phyloP scores from a whole-genome alignment of 768 basidiomycete genomes.

The Lactarius hatsudake region DNA sequence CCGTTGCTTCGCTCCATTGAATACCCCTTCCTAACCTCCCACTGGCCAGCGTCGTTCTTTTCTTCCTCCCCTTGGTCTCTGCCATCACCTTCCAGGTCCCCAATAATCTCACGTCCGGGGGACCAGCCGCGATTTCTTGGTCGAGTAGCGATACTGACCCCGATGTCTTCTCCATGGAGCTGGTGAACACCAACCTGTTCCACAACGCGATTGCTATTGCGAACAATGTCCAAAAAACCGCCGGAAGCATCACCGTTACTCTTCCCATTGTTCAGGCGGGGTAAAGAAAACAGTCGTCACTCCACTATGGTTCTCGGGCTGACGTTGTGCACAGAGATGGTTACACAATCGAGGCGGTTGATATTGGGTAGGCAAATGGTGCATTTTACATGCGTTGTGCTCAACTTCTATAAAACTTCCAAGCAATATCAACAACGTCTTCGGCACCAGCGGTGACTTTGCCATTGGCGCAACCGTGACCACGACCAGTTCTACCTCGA shows the following conservation, averaged over 20 bases:
- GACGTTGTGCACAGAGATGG: slow-evolving; percentile 3
- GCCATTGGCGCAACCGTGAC: slow-evolving; percentile 9
- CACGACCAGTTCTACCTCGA: slow-evolving; percentile 5
- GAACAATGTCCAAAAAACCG: slow-evolving; percentile 14
- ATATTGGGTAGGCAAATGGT: slow-evolving; percentile 12
- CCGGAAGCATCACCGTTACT: background rate
- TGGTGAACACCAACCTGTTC: slow-evolving; percentile 4
- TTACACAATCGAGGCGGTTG: slow-evolving; percentile 24
- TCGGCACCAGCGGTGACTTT: slow-evolving; percentile 9
- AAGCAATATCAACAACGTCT: slow-evolving; percentile 14
- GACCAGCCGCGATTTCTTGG: slow-evolving; percentile 13
- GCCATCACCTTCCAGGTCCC: slow-evolving; percentile 11
- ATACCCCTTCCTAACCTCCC: background rate
- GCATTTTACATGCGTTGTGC: background rate
- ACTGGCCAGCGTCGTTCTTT: slow-evolving; percentile 11
- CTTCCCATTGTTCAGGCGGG: slow-evolving; percentile 13
- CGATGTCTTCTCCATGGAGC: background rate
- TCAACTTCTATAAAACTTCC: background rate
- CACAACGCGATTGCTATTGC: slow-evolving; percentile 24
- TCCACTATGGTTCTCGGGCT: background rate
- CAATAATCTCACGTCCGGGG: slow-evolving; percentile 11
- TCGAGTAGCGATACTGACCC: slow-evolving; percentile 1
- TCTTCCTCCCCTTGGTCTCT: slow-evolving; percentile 23
- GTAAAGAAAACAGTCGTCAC: slow-evolving; percentile 4
- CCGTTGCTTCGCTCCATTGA: background rate